Evolutionary conservation across 345 rosid genomes (phyloP).

Genomic region (Eucalyptus sp.): DNA sequence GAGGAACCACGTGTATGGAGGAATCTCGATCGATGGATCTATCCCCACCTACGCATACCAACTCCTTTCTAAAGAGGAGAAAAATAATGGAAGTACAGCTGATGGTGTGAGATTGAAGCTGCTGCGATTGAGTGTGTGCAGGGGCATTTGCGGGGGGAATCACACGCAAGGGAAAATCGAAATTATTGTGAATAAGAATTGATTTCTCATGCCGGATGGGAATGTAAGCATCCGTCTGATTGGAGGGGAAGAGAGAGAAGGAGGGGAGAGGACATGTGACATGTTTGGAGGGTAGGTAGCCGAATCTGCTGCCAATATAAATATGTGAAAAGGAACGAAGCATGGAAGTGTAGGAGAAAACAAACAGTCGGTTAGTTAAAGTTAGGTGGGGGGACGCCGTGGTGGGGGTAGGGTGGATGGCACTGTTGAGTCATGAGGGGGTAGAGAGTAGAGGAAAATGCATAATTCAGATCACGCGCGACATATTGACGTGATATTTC

Average conservation of each 20-base stretch:
- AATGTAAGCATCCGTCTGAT: conserved; percentile 2
- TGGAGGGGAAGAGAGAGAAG: neutral
- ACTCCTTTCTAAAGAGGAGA: neutral
- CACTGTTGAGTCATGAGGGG: neutral
- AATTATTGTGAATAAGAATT: neutral
- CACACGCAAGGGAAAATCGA: neutral
- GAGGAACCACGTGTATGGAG: conserved; percentile 15
- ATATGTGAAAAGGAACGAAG: neutral
- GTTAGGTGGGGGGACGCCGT: neutral
- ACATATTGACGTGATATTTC: neutral
- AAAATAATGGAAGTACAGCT: neutral
- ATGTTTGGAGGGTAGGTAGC: conserved; percentile 47
- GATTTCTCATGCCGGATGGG: neutral
- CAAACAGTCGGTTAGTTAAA: conserved; percentile 9
- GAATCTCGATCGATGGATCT: neutral
- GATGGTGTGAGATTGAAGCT: neutral
- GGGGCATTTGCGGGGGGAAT: neutral
- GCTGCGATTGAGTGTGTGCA: neutral
- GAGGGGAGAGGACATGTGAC: conserved; percentile 18
- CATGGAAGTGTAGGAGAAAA: neutral
- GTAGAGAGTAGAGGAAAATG: neutral
- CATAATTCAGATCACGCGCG: neutral
- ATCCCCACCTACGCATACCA: conserved; percentile 8
- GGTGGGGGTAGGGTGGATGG: neutral
- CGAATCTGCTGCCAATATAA: conserved; percentile 4